Conservation (phyloP, 495 filamentous ascomycete genomes). For the Aspergillus leporis region DNA sequence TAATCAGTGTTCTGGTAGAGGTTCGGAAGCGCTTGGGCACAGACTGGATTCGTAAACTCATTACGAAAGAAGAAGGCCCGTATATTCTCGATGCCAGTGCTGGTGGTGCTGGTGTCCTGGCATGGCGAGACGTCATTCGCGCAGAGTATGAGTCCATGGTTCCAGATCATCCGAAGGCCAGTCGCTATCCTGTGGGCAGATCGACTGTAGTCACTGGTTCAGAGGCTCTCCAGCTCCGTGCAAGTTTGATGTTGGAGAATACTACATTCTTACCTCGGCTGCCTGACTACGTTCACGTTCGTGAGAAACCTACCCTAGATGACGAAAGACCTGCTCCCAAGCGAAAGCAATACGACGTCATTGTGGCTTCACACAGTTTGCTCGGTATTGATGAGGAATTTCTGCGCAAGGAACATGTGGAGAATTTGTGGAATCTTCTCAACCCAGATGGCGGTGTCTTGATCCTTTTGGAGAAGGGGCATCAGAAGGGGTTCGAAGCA, state of each 20-base stretch:
- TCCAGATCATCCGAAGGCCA: constrained; percentile 39
- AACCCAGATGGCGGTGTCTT: constrained; percentile 84
- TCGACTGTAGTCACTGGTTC: constrained; percentile 65
- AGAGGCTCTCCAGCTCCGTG: constrained; percentile 68
- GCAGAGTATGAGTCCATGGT: constrained; percentile 75
- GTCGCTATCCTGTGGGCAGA: constrained; percentile 52
- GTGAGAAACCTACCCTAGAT: constrained; percentile 48
- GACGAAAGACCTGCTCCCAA: constrained; percentile 46
- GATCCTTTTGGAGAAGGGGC: constrained; percentile 86
- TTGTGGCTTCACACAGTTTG: constrained; percentile 83
- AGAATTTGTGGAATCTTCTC: constrained; percentile 87
- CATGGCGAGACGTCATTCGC: constrained; percentile 79
- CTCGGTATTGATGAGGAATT: constrained; percentile 71
- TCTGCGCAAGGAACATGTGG: constrained; percentile 70
- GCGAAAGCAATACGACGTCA: constrained; percentile 82
- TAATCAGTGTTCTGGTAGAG: constrained; percentile 75
- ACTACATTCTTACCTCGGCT: constrained; percentile 90
- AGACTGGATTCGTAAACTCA: constrained; percentile 71
- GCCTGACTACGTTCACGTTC: constrained; percentile 79
- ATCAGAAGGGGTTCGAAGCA: constrained; percentile 88
- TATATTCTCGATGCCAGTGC: constrained; percentile 82
- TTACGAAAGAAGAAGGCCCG: constrained; percentile 68
- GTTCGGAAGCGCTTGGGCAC: constrained; percentile 80
- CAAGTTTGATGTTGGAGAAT: constrained; percentile 76
- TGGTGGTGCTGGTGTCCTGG: constrained; percentile 79